phyloP scores from a whole-genome alignment of 768 basidiomycete species.

The Paxillus ammoniavirescens region DNA sequence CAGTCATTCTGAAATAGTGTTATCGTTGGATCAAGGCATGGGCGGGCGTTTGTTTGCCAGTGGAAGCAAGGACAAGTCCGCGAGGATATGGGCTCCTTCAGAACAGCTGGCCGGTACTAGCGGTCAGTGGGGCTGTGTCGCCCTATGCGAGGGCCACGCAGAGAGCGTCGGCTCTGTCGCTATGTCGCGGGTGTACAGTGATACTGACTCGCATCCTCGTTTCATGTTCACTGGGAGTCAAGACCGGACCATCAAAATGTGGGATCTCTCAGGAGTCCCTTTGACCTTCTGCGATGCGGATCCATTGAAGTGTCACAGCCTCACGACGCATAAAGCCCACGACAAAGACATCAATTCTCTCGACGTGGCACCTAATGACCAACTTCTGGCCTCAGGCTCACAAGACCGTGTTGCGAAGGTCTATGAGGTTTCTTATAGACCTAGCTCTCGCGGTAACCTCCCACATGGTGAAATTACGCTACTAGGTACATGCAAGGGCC shows the following conservation, averaged over 20 bases:
- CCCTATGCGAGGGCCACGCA: slow-evolving; percentile 88
- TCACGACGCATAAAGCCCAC: slow-evolving; percentile 87
- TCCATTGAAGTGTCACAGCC: slow-evolving; percentile 59
- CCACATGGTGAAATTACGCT: slow-evolving; percentile 70
- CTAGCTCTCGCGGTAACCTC: slow-evolving; percentile 37
- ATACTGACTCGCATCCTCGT: slow-evolving; percentile 32
- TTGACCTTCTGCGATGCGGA: slow-evolving; percentile 27
- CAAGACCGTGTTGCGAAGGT: slow-evolving; percentile 95
- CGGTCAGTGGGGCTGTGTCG: slow-evolving; percentile 62
- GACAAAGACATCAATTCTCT: slow-evolving; percentile 99
- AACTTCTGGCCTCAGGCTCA: slow-evolving; percentile 86
- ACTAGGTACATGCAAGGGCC: slow-evolving; percentile 89
- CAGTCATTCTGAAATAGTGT: slow-evolving; percentile 90
- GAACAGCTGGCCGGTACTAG: slow-evolving; percentile 5
- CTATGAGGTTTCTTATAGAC: slow-evolving; percentile 67
- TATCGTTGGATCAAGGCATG: slow-evolving; percentile 71
- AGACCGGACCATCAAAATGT: slow-evolving; percentile 97
- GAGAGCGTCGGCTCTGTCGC: slow-evolving; percentile 92
- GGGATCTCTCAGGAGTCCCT: slow-evolving; percentile 74
- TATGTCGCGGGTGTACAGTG: slow-evolving; percentile 52
- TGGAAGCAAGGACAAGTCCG: slow-evolving; percentile 90
- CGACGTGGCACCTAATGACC: slow-evolving; percentile 89
- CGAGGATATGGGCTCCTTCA: slow-evolving; percentile 71
- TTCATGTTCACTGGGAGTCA: slow-evolving; percentile 97
- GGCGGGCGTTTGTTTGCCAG: slow-evolving; percentile 77